Percentiles rank a stretch among this genome's conserved stretches.
These are phyloP conservation scores for Lodderomyces pseudojiufengensis DNA, from an alignment of 1,139 yeast genomes.

Conservation along the genomic window DNA sequence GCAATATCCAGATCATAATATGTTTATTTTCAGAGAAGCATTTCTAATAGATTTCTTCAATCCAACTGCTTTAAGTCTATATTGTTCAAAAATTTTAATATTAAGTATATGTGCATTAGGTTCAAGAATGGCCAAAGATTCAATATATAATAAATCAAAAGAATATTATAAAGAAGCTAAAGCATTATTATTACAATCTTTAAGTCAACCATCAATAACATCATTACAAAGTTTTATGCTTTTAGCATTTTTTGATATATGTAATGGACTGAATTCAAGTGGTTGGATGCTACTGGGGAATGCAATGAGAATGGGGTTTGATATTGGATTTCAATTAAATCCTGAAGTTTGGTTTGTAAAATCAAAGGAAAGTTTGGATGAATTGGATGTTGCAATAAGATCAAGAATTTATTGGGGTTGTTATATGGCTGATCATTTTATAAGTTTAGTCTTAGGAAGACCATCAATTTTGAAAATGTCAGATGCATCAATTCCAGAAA, in stretches of 20 bases:
- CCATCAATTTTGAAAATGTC: constrained; percentile 54
- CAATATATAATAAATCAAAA: constrained; percentile 33
- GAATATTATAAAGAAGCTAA: constrained; percentile 49
- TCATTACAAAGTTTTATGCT: constrained; percentile 47
- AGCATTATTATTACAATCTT: constrained; percentile 33
- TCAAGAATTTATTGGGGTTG: constrained; percentile 67
- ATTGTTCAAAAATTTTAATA: constrained; percentile 51
- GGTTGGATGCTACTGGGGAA: constrained; percentile 63
- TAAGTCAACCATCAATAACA: constrained; percentile 42
- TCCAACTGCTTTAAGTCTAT: constrained; percentile 43
- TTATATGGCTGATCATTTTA: constrained; percentile 61
- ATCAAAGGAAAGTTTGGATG: constrained; percentile 26
- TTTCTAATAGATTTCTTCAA: constrained; percentile 55
- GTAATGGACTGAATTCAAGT: constrained; percentile 51
- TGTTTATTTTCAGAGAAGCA: constrained; percentile 64
- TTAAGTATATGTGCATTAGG: constrained; percentile 58
- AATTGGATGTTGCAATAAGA: constrained; percentile 50
- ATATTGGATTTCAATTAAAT: constrained; percentile 60
- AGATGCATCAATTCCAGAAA: constrained; percentile 60
- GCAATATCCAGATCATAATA: constrained; percentile 63
- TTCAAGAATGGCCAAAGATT: constrained; percentile 44
- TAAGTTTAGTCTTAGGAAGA: constrained; percentile 55
- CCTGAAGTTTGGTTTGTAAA: constrained; percentile 56
- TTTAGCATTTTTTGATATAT: constrained; percentile 55
- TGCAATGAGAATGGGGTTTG: constrained; percentile 63